phyloP scores from a whole-genome alignment of 371 early-diverging fungal species.

The Lichtheimia ornata region DNA sequence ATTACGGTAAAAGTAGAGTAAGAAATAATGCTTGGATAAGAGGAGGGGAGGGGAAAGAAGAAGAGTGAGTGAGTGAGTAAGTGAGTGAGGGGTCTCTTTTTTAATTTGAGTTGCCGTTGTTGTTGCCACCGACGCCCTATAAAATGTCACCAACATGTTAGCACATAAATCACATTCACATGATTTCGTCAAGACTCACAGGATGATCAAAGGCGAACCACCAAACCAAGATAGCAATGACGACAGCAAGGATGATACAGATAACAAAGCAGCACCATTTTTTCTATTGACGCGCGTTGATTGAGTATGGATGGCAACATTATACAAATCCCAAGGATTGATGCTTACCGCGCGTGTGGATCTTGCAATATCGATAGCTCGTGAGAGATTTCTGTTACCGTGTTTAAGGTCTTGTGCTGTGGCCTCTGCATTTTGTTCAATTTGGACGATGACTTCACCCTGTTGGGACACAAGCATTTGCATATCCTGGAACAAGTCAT shows the following conservation, averaged over 20 bases:
- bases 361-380: constrained; percentile 65
- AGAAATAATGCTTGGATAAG: too few relatives aligned
- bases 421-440: constrained; percentile 62
- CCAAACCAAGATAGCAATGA: constrained; percentile 44
- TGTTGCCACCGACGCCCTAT: too few relatives aligned
- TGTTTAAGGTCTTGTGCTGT: constrained; percentile 65
- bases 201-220: constrained; percentile 34
- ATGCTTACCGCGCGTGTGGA: constrained; percentile 62
- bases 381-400: constrained; percentile 62
- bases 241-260: constrained; percentile 41
- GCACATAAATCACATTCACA: too few relatives aligned
- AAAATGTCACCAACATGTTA: too few relatives aligned
- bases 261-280: constrained; percentile 57
- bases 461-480: constrained; percentile 78
- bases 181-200: constrained; percentile 4
- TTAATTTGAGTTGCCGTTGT: too few relatives aligned
- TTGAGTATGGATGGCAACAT: background rate
- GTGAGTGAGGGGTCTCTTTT: too few relatives aligned
- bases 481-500: constrained; percentile 65
- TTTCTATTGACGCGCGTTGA: constrained; percentile 28
- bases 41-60: too few relatives aligned
- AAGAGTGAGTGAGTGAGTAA: too few relatives aligned
- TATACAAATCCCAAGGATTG: too few relatives aligned
- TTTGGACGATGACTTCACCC: constrained; percentile 67
- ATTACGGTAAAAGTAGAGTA: too few relatives aligned